A percentile compares a stretch with the other conserved stretches of the same genome.
These are phyloP conservation scores for Helotiales sp. DNA, from an alignment of 2,329 filamentous ascomycete species.

Conservation along the genomic window DNA sequence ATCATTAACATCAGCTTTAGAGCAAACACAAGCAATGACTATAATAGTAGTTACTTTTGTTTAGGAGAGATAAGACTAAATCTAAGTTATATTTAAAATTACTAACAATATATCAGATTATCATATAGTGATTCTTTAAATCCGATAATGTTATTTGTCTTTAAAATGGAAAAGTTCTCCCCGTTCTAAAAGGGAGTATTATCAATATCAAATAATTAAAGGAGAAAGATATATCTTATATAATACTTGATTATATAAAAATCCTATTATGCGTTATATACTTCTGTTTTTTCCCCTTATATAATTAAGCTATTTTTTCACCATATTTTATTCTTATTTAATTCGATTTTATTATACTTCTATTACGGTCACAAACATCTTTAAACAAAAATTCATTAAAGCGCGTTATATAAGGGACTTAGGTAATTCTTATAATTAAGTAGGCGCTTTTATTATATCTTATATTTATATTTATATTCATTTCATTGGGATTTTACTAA, in stretches of 20 bases:
- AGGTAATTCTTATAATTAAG: not conserved
- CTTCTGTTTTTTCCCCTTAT: not conserved
- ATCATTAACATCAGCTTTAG: conserved; percentile 18
- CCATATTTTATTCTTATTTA: no score
- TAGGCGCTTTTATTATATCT: not conserved
- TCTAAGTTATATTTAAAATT: conserved; percentile 4
- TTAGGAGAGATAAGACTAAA: conserved; percentile 2
- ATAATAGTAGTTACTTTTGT: conserved; percentile 7
- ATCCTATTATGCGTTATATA: not conserved
- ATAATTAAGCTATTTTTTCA: not conserved
- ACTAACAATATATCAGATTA: conserved; percentile 15
- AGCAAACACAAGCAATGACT: conserved; percentile 4
- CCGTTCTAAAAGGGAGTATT: conserved; percentile 17
- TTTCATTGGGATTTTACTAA: not conserved
- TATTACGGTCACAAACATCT: not conserved
- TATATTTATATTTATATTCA: not conserved
- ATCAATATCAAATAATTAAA: conserved; percentile 8
- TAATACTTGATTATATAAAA: not conserved
- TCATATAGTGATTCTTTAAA: conserved; percentile 23
- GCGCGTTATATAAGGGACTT: not conserved
- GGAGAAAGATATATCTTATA: not conserved
- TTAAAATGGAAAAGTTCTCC: conserved; percentile 16
- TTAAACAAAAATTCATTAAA: not conserved
- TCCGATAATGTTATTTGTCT: conserved; percentile 12
- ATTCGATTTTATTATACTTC: not conserved